Evolutionary conservation across 2,329 filamentous ascomycete genomes (phyloP).

Genomic region (Sclerotinia borealis): DNA sequence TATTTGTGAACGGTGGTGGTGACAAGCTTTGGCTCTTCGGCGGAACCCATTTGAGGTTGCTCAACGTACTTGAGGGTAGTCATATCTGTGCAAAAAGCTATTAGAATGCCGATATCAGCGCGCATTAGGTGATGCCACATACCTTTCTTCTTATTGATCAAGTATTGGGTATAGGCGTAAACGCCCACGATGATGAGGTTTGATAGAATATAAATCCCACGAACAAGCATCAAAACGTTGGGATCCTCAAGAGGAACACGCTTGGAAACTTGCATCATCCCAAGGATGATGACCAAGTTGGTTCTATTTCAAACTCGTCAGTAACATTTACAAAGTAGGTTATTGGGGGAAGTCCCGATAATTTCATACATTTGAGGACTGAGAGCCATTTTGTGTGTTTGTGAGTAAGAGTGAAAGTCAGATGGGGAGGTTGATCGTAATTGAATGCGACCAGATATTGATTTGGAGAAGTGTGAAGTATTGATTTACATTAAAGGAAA

Average conservation of each 20-base stretch:
- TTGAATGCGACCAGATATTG: conserved; percentile 18
- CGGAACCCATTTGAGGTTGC: conserved; percentile 84
- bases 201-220: conserved; percentile 53
- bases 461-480: not conserved
- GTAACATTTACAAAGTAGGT: conserved; percentile 11
- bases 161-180: conserved; percentile 76
- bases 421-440: conserved; percentile 12
- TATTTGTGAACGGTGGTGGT: conserved; percentile 96
- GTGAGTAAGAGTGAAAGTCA: not conserved
- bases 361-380: conserved; percentile 57
- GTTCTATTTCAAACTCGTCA: conserved; percentile 49
- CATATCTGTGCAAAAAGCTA: conserved; percentile 59
- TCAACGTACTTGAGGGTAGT: conserved; percentile 99
- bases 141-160: conserved; percentile 98
- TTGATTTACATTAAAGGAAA: not conserved
- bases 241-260: conserved; percentile 90
- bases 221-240: conserved; percentile 58
- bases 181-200: conserved; percentile 79
- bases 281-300: conserved; percentile 90
- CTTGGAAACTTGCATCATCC: conserved; percentile 98
- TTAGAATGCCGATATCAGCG: not conserved
- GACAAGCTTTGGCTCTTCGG: conserved; percentile 91
- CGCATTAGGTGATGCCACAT: conserved; percentile 32
- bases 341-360: conserved; percentile 9
- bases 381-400: conserved; percentile 50